A percentile compares a stretch with the other conserved stretches of the same genome.
Evolutionary conservation across 1,139 yeast genomes (phyloP).

Genomic region (Debaryomycetaceae sp.): DNA sequence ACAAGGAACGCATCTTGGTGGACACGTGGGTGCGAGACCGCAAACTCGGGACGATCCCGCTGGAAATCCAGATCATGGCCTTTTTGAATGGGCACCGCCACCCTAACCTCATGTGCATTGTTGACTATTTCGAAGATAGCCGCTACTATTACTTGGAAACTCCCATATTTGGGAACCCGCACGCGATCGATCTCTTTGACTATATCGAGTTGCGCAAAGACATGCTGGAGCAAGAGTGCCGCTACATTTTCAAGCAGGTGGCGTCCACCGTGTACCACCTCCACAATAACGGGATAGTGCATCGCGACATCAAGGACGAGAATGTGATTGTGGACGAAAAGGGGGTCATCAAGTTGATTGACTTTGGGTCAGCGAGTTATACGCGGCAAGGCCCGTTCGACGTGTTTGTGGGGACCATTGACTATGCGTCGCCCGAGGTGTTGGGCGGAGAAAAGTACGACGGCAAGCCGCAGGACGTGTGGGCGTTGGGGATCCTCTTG

Average conservation of each 20-base stretch:
- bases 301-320: constrained; percentile 92
- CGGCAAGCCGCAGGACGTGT: constrained; percentile 90
- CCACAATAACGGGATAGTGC: constrained; percentile 81
- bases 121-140: constrained; percentile 88
- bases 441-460: constrained; percentile 78
- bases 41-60: constrained; percentile 82
- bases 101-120: constrained; percentile 71
- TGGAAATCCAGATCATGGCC: constrained; percentile 88
- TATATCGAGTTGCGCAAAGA: constrained; percentile 73
- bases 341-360: constrained; percentile 74
- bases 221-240: constrained; percentile 69
- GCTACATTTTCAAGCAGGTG: constrained; percentile 68
- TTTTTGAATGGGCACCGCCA: constrained; percentile 67
- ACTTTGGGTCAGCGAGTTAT: constrained; percentile 92
- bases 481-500: constrained; percentile 89
- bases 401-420: constrained; percentile 93
- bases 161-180: constrained; percentile 78
- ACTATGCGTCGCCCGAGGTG: constrained; percentile 96
- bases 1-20: constrained; percentile 83
- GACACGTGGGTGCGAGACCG: constrained; percentile 97
- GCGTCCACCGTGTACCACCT: constrained; percentile 70
- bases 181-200: constrained; percentile 88
- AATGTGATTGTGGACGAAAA: constrained; percentile 78
- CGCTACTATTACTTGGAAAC: constrained; percentile 84
- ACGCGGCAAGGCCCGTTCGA: constrained; percentile 88